A percentile compares a stretch with the other conserved stretches of the same genome.
Conservation (phyloP, 2,329 filamentous ascomycete genomes). For the Colletotrichum sp. region DNA sequence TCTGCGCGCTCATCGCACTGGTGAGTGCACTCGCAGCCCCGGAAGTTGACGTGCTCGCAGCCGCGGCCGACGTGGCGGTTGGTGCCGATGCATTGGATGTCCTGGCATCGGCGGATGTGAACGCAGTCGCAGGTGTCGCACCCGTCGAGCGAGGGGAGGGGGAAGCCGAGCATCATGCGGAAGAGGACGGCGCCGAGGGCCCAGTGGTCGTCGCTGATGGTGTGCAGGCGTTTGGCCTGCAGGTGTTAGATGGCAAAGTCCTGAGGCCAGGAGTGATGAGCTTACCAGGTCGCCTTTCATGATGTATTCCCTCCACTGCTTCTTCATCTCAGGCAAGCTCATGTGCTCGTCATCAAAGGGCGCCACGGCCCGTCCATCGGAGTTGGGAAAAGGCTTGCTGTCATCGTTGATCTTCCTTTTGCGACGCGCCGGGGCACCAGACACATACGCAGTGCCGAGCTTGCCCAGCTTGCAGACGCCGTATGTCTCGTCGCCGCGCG, state of each 20-base stretch:
- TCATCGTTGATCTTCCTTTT: not conserved
- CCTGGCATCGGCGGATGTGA: conserved; percentile 25
- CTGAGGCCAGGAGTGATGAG: not conserved
- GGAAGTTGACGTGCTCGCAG: conserved; percentile 20
- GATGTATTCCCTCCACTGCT: conserved; percentile 10
- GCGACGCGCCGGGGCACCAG: conserved; percentile 35
- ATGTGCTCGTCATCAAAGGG: not conserved
- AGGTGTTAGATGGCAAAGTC: not conserved
- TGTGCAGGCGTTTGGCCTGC: conserved; percentile 37
- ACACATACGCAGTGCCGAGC: conserved; percentile 45
- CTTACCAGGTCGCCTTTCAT: conserved; percentile 5
- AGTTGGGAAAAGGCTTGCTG: not conserved
- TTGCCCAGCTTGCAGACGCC: conserved; percentile 60
- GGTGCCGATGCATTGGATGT: conserved; percentile 4
- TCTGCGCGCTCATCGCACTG: conserved; percentile 7
- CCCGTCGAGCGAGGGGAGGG: conserved; percentile 30
- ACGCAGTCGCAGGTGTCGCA: conserved; percentile 32
- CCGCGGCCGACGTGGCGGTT: conserved; percentile 4
- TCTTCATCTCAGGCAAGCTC: conserved; percentile 5
- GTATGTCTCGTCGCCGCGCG: conserved; percentile 53
- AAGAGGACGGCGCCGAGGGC: conserved; percentile 42
- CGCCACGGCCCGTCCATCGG: conserved; percentile 4
- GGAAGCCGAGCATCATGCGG: conserved; percentile 44
- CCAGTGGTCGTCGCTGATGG: conserved; percentile 40
- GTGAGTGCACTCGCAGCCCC: conserved; percentile 16